Percentiles rank a stretch among this genome's conserved stretches.
Conservation (phyloP, 257 asterid species). For the Paraleonurus japonicus region DNA sequence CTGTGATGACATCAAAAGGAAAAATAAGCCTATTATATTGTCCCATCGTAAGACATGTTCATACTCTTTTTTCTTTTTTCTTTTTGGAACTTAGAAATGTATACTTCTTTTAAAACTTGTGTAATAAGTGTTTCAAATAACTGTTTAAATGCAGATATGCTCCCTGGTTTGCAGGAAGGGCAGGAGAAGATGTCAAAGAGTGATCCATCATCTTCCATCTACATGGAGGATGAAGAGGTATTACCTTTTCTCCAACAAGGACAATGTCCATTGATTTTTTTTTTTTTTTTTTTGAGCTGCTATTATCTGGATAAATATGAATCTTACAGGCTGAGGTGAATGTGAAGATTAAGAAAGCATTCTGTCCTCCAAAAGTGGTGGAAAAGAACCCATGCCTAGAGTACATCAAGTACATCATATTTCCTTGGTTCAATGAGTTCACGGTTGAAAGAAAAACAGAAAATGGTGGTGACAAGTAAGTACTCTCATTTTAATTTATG, state of each 20-base stretch:
- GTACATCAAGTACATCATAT: conserved; percentile 64
- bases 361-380: conserved; percentile 74
- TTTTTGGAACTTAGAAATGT: conserved; percentile 18
- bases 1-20: conserved; percentile 76
- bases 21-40: conserved; percentile 81
- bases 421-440: conserved; percentile 82
- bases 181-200: conserved; percentile 91
- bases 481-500: not conserved
- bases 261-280: no score
- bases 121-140: not conserved
- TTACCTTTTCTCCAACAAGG: no score
- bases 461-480: conserved; percentile 80
- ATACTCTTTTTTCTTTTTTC: not conserved
- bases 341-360: conserved; percentile 76
- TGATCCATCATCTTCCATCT: conserved; percentile 74
- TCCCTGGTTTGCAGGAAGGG: conserved; percentile 81
- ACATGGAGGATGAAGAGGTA: conserved; percentile 97
- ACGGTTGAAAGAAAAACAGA: conserved; percentile 69
- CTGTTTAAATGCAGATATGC: conserved; percentile 59
- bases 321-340: conserved; percentile 70
- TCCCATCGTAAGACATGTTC: conserved; percentile 57
- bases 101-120: not conserved
- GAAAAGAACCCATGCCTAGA: conserved; percentile 81
- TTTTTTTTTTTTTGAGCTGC: not conserved
- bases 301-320: not conserved